Base-by-base conservation (phyloP, 805 yeast genomes). In the Scheffersomyces stipitis region DNA sequence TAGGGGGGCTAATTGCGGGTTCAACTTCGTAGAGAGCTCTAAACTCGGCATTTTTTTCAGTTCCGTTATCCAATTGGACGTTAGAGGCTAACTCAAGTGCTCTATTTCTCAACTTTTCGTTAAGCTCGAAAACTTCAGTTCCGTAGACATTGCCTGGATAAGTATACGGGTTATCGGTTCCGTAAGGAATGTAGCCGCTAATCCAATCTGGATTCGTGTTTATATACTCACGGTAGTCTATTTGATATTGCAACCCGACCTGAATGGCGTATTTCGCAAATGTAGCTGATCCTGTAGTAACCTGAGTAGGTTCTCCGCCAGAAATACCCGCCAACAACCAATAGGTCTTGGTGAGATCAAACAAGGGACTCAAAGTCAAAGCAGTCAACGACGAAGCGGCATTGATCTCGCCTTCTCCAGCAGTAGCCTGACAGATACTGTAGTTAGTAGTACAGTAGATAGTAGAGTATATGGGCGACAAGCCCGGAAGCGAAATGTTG, bases 401-500 rank as follows among this genome's bases (percentile, higher is more conserved):
- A 18, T 50, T 50, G 37, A 50, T 50, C 17, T 50, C 54, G 20
- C 54, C 54, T 22, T 50, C 54, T 13, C 54, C 54, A 3, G 52
- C 46, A 18, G 49, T 48, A 41, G 48, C 26, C 22, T 43, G 47
- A 37, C 54, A 50, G 18, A 50, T 37, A 13, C 49, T 40, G 45
- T 46, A 50, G 46, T 50, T 38, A 17, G 28, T 29, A 12, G 42
- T 46, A 18, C 54, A 50, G 40, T 30, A 38, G 20, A 50, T 28
- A 9, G 34, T 23, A 8, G 52, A 52, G 45, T 48, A 50, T 15
- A 44, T 4, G 15, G 54, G 54, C 4, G 52, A 46, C 34, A 50
- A 46, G 1, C 54, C 54, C 3, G 54, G 54, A 22, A 48, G 30
- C 36, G 52, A 41, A 36, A 50, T 38, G 33, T 46, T 44, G 37